Conservation (phyloP, 371 early-diverging fungal genomes). For the Rhizopus arrhizus region DNA sequence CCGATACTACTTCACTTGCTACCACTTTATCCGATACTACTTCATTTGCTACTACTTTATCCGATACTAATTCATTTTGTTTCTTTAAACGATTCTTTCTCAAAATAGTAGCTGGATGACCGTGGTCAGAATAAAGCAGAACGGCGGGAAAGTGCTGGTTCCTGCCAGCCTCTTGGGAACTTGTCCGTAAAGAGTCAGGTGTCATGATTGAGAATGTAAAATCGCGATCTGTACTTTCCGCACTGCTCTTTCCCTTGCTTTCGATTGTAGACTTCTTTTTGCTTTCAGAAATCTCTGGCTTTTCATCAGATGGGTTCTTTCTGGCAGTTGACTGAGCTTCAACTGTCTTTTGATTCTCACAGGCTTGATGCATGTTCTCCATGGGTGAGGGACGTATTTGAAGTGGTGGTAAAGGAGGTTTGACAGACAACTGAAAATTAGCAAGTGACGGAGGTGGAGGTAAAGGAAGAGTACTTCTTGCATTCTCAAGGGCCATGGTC, state of each 20-base stretch:
- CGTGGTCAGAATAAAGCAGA: constrained; percentile 24
- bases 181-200: constrained; percentile 21
- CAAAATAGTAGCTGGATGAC: constrained; percentile 23
- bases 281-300: neutral
- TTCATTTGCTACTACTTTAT: too few species aligned
- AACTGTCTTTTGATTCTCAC: neutral
- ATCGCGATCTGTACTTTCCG: constrained; percentile 3
- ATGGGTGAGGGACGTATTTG: constrained; percentile 16
- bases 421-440: neutral
- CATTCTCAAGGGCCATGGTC: neutral
- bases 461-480: neutral
- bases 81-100: constrained; percentile 3
- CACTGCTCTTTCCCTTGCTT: neutral
- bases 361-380: neutral
- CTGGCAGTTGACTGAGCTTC: neutral
- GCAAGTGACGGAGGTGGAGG: neutral
- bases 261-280: neutral
- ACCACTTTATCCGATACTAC: too few species aligned
- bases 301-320: neutral
- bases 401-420: constrained; percentile 9
- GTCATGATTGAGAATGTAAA: constrained; percentile 28
- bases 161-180: neutral
- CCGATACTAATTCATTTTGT: neutral
- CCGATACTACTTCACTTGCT: too few species aligned
- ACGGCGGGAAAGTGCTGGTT: constrained; percentile 13